Base-by-base conservation (phyloP, 2,329 filamentous ascomycete genomes). In the Ascochyta fabae region DNA sequence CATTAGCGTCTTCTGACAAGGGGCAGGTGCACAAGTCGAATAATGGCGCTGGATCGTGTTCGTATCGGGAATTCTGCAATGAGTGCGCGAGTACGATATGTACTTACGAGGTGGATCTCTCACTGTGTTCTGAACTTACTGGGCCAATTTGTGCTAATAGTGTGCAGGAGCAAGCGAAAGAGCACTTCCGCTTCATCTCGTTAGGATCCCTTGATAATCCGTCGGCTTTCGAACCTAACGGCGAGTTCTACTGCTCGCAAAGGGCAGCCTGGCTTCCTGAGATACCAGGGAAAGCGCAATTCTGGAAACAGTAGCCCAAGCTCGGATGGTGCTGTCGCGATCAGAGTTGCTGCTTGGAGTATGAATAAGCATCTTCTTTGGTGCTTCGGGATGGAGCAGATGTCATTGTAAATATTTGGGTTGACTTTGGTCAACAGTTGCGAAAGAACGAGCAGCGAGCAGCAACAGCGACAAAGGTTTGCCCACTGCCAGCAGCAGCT, bases 241-340 rank as follows among this genome's bases (percentile, higher is more conserved):
- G 90, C 7, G 86, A 89, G 57, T 92, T 94, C 75, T 96, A 87
- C 74, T 96, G 90, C 73, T 88, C 56, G 24, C 48, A 58, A 15
- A 39, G 66, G 33, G 59, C 57, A 26, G 50, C 29, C 7, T 68
- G 68, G 67, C 51, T 70, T 52, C 66, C 65, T 2, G 62, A 66
- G 50, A 48, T 69, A 36, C 61, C 65, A 34, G 58, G 67, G 58
- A 61, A 57, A 56, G 35, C 54, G 16, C 50, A 51, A 16, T 54
- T 58, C 27, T 34, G 35, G 43, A 60, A 58, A 26, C 43, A 50
- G 15, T 56, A 22, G 26, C 10, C 19, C 24, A 13, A 40, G 13
- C 6, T 27, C 19, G 4, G 27, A 6, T 44, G 27, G 8, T n/a
- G 15, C 23, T 13, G 3, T 16, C 10, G 12, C 5, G 22, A 9